phyloP scores from a whole-genome alignment of 202 grass and related monocot species.

The Dendrocalamus latiflorus region DNA sequence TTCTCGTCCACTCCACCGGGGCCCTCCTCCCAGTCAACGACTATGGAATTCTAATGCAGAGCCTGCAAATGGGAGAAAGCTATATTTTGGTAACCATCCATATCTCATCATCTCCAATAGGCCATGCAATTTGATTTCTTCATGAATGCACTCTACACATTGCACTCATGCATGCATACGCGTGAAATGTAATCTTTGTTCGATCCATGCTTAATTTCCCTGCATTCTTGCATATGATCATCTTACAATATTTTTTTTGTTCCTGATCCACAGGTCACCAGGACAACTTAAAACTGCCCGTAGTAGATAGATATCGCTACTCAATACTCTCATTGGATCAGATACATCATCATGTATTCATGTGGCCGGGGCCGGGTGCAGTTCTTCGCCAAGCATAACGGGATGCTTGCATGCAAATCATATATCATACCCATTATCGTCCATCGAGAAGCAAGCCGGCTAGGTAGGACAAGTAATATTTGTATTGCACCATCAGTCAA shows the following conservation, averaged over 20 bases:
- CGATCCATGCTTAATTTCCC: not conserved
- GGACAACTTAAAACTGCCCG: conserved; percentile 18
- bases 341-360: not conserved
- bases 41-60: conserved; percentile 73
- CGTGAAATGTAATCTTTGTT: not conserved
- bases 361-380: too few relatives aligned
- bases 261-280: conserved; percentile 35
- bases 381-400: too few relatives aligned
- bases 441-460: conserved; percentile 13
- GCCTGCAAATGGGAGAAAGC: conserved; percentile 87
- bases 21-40: conserved; percentile 79
- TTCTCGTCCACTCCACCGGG: conserved; percentile 73
- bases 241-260: not conserved
- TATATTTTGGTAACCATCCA: conserved; percentile 81
- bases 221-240: not conserved
- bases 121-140: not conserved
- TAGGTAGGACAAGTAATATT: conserved; percentile 10
- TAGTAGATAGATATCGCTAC: conserved; percentile 1
- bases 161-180: not conserved
- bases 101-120: not conserved
- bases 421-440: not conserved
- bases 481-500: conserved; percentile 26
- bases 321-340: conserved; percentile 24
- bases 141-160: not conserved
- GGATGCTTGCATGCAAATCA: conserved; percentile 7